phyloP scores from a whole-genome alignment of 1,139 yeast species.

The Saccharomycopsis phalli region DNA sequence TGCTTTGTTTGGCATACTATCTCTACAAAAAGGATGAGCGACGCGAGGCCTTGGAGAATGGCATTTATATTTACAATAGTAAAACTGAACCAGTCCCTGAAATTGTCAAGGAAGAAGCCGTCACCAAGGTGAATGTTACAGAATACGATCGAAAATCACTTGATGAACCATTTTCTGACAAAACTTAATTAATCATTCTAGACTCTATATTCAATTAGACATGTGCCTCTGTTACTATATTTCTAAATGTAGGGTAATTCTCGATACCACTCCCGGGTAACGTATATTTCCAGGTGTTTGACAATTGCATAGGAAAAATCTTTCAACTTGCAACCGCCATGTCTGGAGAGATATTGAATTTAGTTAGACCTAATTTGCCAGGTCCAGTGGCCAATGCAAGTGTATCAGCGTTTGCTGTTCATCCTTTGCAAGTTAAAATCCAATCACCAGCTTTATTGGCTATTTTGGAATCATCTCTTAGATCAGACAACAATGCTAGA shows the following conservation, averaged over 20 bases:
- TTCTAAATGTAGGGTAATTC: neutral
- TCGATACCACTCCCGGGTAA: conserved; percentile 2
- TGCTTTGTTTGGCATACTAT: conserved; percentile 29
- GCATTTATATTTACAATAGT: conserved; percentile 26
- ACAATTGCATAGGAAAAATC: neutral
- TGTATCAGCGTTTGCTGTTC: conserved; percentile 34
- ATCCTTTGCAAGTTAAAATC: conserved; percentile 45
- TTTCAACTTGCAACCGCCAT: neutral
- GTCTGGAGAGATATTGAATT: conserved; percentile 13
- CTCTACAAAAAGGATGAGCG: conserved; percentile 41
- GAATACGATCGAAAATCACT: too few relatives aligned
- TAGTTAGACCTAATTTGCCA: conserved; percentile 18
- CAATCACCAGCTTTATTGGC: conserved; percentile 71
- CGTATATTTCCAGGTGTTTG: neutral
- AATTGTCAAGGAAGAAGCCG: conserved; percentile 9
- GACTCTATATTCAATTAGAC: too few relatives aligned
- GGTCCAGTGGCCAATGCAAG: conserved; percentile 17
- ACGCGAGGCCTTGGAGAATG: conserved; percentile 36
- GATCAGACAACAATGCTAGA: conserved; percentile 42
- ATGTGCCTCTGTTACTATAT: too few relatives aligned
- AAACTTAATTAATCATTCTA: too few relatives aligned
- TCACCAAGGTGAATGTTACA: too few relatives aligned
- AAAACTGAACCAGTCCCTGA: conserved; percentile 12
- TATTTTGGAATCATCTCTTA: conserved; percentile 50
- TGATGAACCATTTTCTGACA: too few relatives aligned